These are phyloP conservation scores for Citrus sp. DNA, from an alignment of 345 rosid species.

Conservation along the genomic window DNA sequence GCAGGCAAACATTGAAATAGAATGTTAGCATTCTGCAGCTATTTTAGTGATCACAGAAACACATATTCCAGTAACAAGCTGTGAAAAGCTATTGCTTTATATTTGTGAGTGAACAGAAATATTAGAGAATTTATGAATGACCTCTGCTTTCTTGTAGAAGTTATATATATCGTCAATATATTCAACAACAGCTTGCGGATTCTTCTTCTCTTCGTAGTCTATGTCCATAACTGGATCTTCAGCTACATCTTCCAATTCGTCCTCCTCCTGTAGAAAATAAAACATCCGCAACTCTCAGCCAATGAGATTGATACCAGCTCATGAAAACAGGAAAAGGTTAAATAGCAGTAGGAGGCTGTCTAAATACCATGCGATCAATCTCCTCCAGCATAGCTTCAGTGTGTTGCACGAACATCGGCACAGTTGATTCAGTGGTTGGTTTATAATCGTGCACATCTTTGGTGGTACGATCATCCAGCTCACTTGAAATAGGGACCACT, in stretches of 20 bases:
- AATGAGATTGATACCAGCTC: background rate
- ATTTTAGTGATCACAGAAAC: background rate
- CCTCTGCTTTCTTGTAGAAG: constrained; percentile 83
- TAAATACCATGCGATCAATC: constrained; percentile 79
- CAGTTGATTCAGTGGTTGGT: constrained; percentile 41
- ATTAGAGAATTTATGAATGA: constrained; percentile 12
- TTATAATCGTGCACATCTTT: constrained; percentile 49
- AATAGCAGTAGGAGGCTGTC: background rate
- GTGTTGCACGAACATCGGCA: constrained; percentile 85
- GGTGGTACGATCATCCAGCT: constrained; percentile 38
- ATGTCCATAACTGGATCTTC: constrained; percentile 62
- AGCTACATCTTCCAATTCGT: constrained; percentile 78
- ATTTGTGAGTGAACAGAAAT: background rate
- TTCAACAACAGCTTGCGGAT: constrained; percentile 80
- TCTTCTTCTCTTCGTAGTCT: constrained; percentile 59
- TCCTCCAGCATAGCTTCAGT: constrained; percentile 88
- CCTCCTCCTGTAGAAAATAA: constrained; percentile 53
- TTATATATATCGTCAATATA: constrained; percentile 66
- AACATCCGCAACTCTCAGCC: background rate
- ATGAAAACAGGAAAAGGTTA: background rate
- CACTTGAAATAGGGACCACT: constrained; percentile 24
- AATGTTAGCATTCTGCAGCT: background rate
- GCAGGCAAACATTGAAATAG: constrained; percentile 17
- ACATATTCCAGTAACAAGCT: background rate
- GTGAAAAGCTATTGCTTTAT: background rate